These are phyloP conservation scores for Hippophae gyantsensis DNA, from an alignment of 306 rosid species.

Conservation along the genomic window DNA sequence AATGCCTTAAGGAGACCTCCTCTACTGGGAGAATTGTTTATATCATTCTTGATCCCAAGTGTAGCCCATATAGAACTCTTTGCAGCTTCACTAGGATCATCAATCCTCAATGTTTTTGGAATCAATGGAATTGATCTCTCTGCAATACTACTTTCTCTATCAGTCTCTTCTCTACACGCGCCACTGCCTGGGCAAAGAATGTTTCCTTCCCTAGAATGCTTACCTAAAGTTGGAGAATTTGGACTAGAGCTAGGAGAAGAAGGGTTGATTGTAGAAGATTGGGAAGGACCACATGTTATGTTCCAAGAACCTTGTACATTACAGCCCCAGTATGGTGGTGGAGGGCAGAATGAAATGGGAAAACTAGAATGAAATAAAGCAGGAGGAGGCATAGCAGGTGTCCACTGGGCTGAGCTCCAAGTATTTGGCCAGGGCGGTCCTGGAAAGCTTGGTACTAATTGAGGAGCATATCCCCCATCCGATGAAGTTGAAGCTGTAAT, in stretches of 20 bases:
- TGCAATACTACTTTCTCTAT: constrained; percentile 21
- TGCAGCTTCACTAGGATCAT: constrained; percentile 57
- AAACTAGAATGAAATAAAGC: constrained; percentile 41
- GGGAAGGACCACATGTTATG: constrained; percentile 30
- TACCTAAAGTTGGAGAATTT: constrained; percentile 41
- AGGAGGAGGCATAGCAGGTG: constrained; percentile 38
- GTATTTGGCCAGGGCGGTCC: constrained; percentile 46
- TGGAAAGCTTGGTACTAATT: constrained; percentile 44
- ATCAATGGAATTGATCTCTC: constrained; percentile 35
- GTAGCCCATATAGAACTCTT: constrained; percentile 57
- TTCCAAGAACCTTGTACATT: constrained; percentile 48
- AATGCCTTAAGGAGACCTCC: constrained; percentile 44
- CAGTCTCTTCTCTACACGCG: constrained; percentile 28
- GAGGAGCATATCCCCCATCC: constrained; percentile 37
- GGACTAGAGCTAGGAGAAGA: constrained; percentile 25
- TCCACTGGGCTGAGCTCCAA: constrained; percentile 49
- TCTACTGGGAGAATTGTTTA: constrained; percentile 31
- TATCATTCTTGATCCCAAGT: constrained; percentile 57
- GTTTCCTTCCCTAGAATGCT: constrained; percentile 59
- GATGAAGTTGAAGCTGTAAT: constrained; percentile 39
- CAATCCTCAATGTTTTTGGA: constrained; percentile 58
- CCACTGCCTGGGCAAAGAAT: constrained; percentile 20
- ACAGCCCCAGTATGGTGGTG: constrained; percentile 53
- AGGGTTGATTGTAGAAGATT: constrained; percentile 28
- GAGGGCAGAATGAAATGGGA: constrained; percentile 47